phyloP scores from a whole-genome alignment of 202 grass and related monocot species.

The Bolboschoenoplectus hybrid region DNA sequence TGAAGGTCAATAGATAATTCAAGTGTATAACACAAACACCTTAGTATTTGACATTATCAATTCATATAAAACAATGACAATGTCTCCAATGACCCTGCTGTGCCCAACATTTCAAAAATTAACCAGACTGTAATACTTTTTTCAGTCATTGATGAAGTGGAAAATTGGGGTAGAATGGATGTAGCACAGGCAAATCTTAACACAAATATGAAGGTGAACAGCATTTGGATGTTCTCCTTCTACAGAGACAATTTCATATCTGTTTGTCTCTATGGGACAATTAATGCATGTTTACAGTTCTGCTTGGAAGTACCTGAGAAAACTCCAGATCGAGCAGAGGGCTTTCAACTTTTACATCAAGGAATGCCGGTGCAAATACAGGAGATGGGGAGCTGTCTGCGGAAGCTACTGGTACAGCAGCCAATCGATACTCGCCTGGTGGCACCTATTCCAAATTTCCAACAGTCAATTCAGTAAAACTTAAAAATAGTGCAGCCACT shows the following conservation, averaged over 20 bases:
- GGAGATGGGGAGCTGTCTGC: conserved; percentile 58
- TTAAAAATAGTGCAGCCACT: neutral
- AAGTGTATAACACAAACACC: neutral
- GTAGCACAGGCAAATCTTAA: neutral
- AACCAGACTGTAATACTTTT: neutral
- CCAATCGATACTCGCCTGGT: conserved; percentile 75
- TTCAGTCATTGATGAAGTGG: neutral
- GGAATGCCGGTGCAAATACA: conserved; percentile 78
- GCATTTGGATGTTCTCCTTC: conserved; percentile 10
- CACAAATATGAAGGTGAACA: neutral
- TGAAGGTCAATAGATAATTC: conserved; percentile 13
- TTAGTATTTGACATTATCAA: conserved; percentile 4
- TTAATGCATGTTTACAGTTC: neutral
- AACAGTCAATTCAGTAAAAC: conserved; percentile 14
- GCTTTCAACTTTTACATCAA: conserved; percentile 72
- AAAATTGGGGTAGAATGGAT: neutral
- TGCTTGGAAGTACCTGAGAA: conserved; percentile 64
- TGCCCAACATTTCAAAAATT: neutral
- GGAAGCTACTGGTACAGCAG: conserved; percentile 72
- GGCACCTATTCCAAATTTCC: conserved; percentile 56
- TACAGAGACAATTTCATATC: conserved; percentile 2
- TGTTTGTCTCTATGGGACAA: neutral
- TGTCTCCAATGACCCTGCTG: neutral
- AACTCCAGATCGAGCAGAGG: conserved; percentile 86
- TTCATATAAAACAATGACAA: neutral